Conservation (phyloP, 345 rosid species). For the Crucihimalaya himalaica region DNA sequence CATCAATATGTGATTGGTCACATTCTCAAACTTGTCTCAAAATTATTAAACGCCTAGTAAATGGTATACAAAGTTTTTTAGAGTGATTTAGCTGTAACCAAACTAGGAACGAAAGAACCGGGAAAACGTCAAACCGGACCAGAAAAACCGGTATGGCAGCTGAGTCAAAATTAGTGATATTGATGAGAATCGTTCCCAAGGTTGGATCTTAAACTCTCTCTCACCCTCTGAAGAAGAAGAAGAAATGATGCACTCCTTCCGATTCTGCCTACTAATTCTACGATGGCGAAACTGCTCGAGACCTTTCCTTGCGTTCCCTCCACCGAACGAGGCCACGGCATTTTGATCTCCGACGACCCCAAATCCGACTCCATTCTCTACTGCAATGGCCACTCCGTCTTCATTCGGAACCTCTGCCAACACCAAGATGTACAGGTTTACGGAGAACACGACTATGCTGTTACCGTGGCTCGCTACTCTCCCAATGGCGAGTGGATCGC, state of each 20-base stretch:
- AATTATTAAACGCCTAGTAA: no score
- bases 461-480: slow-evolving; percentile 87
- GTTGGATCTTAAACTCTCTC: no score
- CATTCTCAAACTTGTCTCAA: no score
- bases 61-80: no score
- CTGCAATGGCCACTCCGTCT: slow-evolving; percentile 79
- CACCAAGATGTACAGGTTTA: slow-evolving; percentile 78
- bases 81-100: no score
- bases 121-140: no score
- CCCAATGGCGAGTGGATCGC: slow-evolving; percentile 99
- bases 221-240: slow-evolving; percentile 1
- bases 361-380: slow-evolving; percentile 73
- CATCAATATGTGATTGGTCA: no score
- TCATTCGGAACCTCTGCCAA: slow-evolving; percentile 65
- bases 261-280: not conserved
- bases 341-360: slow-evolving; percentile 73
- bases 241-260: not conserved
- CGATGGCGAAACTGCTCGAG: slow-evolving; percentile 62
- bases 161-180: no score
- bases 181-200: no score
- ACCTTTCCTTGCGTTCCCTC: slow-evolving; percentile 84
- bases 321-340: slow-evolving; percentile 91
- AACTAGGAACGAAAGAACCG: no score
- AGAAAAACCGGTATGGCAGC: no score
- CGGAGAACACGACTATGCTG: slow-evolving; percentile 89